A percentile compares a stretch with the other conserved stretches of the same genome.
Conservation (phyloP, 2,329 filamentous ascomycete species). For the Hypoxylon sp. region DNA sequence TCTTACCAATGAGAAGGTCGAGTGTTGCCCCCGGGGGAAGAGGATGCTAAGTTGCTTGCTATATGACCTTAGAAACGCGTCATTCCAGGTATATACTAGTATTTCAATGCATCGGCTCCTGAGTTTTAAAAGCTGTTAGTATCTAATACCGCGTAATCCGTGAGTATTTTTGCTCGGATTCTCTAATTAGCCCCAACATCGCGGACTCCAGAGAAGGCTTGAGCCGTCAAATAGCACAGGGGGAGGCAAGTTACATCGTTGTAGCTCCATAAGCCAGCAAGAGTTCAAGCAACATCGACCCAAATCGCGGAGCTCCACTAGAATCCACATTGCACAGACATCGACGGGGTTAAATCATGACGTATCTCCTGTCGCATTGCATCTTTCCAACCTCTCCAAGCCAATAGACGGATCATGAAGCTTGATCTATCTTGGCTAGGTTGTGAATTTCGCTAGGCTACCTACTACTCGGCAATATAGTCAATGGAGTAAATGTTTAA, state of each 20-base stretch:
- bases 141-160: too few relatives aligned
- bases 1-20: slow-evolving; percentile 8
- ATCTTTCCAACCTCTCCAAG: slow-evolving; percentile 18
- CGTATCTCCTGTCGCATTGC: slow-evolving; percentile 26
- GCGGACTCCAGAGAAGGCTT: background rate
- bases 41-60: background rate
- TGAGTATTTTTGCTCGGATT: slow-evolving; percentile 5
- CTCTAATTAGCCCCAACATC: too few relatives aligned
- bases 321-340: slow-evolving; percentile 28
- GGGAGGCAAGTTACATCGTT: background rate
- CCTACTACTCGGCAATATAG: background rate
- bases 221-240: slow-evolving; percentile 11
- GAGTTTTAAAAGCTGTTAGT: too few relatives aligned
- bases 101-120: too few relatives aligned
- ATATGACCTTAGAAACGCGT: too few relatives aligned
- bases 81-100: background rate
- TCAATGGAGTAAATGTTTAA: background rate
- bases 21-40: background rate
- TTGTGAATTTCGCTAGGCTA: background rate
- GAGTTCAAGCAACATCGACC: slow-evolving; percentile 7
- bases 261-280: background rate
- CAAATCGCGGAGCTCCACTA: slow-evolving; percentile 25
- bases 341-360: slow-evolving; percentile 17
- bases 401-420: slow-evolving; percentile 13
- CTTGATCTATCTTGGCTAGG: slow-evolving; percentile 9